Conservation (phyloP, 345 rosid genomes). For the Acer campestre region DNA sequence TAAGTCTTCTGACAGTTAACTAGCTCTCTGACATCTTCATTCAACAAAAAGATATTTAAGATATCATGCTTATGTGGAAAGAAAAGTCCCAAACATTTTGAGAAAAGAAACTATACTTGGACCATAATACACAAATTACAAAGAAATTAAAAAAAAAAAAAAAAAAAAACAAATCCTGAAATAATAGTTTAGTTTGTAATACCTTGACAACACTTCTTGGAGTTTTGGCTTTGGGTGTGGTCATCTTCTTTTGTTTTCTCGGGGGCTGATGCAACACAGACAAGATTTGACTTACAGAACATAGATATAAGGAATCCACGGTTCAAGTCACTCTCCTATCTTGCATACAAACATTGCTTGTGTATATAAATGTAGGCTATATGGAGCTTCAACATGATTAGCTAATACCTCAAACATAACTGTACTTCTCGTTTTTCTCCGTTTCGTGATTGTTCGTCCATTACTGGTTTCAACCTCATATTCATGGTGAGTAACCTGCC, state of each 20-base stretch:
- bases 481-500: constrained; percentile 74
- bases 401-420: constrained; percentile 75
- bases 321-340: background rate
- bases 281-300: constrained; percentile 20
- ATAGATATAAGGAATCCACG: background rate
- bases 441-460: constrained; percentile 68
- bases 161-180: background rate
- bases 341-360: constrained; percentile 8
- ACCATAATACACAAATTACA: background rate
- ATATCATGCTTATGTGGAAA: background rate
- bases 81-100: background rate
- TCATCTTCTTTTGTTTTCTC: constrained; percentile 46
- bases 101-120: background rate
- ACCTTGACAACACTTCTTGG: constrained; percentile 59
- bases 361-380: background rate
- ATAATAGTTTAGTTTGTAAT: constrained; percentile 13
- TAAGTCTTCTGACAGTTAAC: background rate
- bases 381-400: background rate
- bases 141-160: background rate
- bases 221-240: constrained; percentile 54
- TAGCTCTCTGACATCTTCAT: background rate
- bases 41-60: background rate
- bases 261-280: constrained; percentile 57
- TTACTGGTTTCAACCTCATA: constrained; percentile 69
- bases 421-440: constrained; percentile 65